Percentiles rank a stretch among this genome's conserved stretches.
These are phyloP conservation scores for Talaromyces sp. DNA, from an alignment of 2,329 filamentous ascomycete species.

Conservation along the genomic window DNA sequence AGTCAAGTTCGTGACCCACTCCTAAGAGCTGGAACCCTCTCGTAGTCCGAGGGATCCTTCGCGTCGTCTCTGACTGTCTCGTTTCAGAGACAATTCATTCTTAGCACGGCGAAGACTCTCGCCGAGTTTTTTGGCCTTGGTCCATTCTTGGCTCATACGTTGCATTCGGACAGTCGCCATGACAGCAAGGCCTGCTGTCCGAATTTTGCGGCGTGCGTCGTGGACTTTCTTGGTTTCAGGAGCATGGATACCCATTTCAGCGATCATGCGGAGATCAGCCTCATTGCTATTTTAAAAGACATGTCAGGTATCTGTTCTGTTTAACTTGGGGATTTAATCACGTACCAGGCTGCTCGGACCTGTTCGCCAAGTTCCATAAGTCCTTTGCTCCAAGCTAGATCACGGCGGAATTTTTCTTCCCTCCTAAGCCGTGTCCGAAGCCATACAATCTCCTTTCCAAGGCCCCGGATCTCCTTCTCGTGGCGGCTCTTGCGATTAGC, in stretches of 20 bases:
- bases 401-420: constrained; percentile 73
- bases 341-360: constrained; percentile 69
- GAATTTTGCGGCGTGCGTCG: constrained; percentile 40
- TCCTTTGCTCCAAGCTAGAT: constrained; percentile 81
- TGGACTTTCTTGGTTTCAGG: constrained; percentile 31
- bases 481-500: constrained; percentile 45
- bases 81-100: constrained; percentile 32
- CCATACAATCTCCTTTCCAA: constrained; percentile 87
- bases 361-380: constrained; percentile 77
- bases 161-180: constrained; percentile 46
- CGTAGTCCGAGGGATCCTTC: constrained; percentile 8
- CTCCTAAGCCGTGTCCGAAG: constrained; percentile 76
- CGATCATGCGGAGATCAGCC: constrained; percentile 79
- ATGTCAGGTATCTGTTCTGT: constrained; percentile 4
- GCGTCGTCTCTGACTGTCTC: constrained; percentile 12
- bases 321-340: constrained; percentile 28
- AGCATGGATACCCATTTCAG: constrained; percentile 69
- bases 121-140: constrained; percentile 40
- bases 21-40: not conserved
- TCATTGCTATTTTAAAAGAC: constrained; percentile 66
- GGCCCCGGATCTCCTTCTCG: constrained; percentile 69
- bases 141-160: constrained; percentile 45
- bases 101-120: constrained; percentile 44
- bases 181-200: constrained; percentile 41
- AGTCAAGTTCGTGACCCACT: not conserved